Percentiles rank a stretch among this genome's conserved stretches.
These are phyloP conservation scores for Puccinia brachypodii DNA, from an alignment of 1,284 basidiomycete genomes.

Conservation along the genomic window DNA sequence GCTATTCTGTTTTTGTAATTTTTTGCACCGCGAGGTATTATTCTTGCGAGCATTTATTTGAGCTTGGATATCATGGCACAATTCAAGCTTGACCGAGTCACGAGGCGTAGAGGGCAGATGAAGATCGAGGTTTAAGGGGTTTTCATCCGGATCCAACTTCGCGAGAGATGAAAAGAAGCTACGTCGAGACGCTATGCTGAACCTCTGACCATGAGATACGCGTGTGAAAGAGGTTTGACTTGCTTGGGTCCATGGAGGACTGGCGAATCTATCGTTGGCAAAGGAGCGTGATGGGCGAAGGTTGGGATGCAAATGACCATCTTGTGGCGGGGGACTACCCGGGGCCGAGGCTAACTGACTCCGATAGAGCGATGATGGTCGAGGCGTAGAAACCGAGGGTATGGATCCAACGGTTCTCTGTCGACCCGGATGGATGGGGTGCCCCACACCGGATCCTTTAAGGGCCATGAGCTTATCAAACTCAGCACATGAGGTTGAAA, in stretches of 20 bases:
- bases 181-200: neutral
- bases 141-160: neutral
- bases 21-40: neutral
- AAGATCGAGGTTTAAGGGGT: neutral
- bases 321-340: neutral
- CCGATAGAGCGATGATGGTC: neutral
- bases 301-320: neutral
- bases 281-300: neutral
- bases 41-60: neutral
- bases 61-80: neutral
- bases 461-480: constrained; percentile 5
- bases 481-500: constrained; percentile 7
- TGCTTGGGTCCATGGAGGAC: no score
- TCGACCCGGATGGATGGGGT: neutral
- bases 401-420: neutral
- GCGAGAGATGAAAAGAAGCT: constrained; percentile 14
- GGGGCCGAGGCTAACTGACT: neutral
- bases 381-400: neutral
- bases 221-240: neutral
- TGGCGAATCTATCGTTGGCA: neutral
- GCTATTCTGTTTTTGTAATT: neutral
- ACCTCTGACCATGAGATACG: neutral
- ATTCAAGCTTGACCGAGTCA: neutral
- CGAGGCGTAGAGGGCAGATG: neutral
- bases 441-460: neutral